Percentiles rank a stretch among this genome's conserved stretches.
These are phyloP conservation scores for Wallemia hederae DNA, from an alignment of 1,284 basidiomycete genomes.

Conservation along the genomic window DNA sequence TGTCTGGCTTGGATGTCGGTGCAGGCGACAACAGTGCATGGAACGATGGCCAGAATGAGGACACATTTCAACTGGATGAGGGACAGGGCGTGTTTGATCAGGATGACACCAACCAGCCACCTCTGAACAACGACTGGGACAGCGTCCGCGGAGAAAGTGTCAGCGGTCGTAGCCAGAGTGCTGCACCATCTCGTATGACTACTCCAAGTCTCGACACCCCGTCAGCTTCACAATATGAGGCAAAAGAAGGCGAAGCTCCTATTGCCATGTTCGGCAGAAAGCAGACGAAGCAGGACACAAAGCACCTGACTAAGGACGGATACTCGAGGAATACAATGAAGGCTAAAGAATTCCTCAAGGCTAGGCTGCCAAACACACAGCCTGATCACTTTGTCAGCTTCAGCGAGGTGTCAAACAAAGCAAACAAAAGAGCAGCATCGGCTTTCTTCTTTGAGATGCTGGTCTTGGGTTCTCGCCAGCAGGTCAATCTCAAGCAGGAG, in stretches of 20 bases:
- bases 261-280: conserved; percentile 1
- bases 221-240: neutral
- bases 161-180: neutral
- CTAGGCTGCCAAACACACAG: conserved; percentile 26
- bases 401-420: conserved; percentile 43
- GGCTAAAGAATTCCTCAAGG: conserved; percentile 53
- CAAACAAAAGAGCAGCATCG: conserved; percentile 63
- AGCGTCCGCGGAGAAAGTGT: neutral
- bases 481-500: conserved; percentile 44
- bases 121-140: neutral
- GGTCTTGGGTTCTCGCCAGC: conserved; percentile 72
- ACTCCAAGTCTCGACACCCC: neutral
- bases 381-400: conserved; percentile 35
- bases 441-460: conserved; percentile 95
- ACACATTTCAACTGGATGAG: neutral
- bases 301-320: conserved; percentile 27
- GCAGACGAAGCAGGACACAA: neutral
- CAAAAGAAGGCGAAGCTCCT: neutral
- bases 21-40: neutral
- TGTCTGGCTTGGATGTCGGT: neutral
- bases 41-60: neutral
- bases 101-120: neutral
- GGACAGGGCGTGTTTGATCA: neutral
- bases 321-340: conserved; percentile 74
- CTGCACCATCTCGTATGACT: neutral